Conservation (phyloP, 2,329 filamentous ascomycete species). For the Aspergillus japonicus region DNA sequence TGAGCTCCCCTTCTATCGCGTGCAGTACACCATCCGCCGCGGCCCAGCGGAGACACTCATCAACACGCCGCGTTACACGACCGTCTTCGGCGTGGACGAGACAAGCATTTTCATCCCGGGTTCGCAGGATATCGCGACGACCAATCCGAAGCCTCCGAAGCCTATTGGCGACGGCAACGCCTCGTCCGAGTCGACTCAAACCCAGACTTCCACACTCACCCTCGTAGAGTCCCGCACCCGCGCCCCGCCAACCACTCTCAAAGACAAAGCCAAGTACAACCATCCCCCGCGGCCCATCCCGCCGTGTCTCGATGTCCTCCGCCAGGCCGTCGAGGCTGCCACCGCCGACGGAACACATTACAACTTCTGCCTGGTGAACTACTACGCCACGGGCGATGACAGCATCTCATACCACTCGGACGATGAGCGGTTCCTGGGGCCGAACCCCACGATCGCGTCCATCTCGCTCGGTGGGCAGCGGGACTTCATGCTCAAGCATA, state of each 20-base stretch:
- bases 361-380: constrained; percentile 81
- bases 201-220: neutral
- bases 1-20: constrained; percentile 73
- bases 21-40: constrained; percentile 70
- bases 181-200: too few relatives aligned
- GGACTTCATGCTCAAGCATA: constrained; percentile 79
- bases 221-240: constrained; percentile 47
- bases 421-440: constrained; percentile 73
- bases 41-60: constrained; percentile 63
- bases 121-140: neutral
- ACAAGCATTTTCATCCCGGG: constrained; percentile 58
- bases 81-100: constrained; percentile 61
- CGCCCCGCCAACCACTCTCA: constrained; percentile 34
- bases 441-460: constrained; percentile 69
- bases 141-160: neutral
- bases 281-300: constrained; percentile 69
- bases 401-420: constrained; percentile 79
- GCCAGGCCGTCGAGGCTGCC: constrained; percentile 61
- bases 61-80: constrained; percentile 60
- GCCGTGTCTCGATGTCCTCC: constrained; percentile 64
- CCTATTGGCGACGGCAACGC: too few relatives aligned
- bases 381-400: constrained; percentile 74
- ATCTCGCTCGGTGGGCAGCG: constrained; percentile 69
- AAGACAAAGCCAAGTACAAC: constrained; percentile 49
- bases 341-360: constrained; percentile 60